Percentiles rank a stretch among this genome's conserved stretches.
phyloP scores from a whole-genome alignment of 345 rosid genomes.

The Corymbia maculata region DNA sequence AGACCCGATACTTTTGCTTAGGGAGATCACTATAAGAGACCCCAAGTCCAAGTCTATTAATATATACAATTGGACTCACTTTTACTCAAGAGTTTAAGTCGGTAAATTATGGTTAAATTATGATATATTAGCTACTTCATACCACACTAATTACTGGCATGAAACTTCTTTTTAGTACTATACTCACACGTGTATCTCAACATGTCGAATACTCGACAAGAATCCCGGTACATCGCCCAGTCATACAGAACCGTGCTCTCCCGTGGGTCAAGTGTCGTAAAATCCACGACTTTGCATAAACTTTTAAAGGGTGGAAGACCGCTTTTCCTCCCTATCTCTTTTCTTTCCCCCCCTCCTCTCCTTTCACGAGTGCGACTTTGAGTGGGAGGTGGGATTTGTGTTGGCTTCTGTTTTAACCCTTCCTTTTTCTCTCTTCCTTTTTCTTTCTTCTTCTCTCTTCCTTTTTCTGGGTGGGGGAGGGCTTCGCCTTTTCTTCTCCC shows the following conservation, averaged over 20 bases:
- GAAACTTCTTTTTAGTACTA: background rate
- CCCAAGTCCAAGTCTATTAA: fast-evolving
- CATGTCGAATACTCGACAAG: background rate
- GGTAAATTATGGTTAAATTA: background rate
- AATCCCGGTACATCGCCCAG: no score
- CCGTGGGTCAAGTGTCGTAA: background rate
- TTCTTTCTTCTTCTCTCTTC: background rate
- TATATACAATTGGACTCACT: fast-evolving
- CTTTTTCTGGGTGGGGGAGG: background rate
- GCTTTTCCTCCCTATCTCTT: background rate
- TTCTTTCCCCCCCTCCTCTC: no score
- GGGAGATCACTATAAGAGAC: background rate
- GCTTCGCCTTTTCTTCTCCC: background rate
- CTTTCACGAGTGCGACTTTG: background rate
- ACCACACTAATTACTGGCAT: fast-evolving
- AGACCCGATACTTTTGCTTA: fast-evolving
- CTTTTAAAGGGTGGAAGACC: background rate
- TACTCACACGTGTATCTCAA: background rate
- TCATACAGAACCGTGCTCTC: background rate
- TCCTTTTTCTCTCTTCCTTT: background rate
- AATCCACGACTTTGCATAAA: background rate
- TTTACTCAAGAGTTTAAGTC: background rate
- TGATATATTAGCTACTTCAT: fast-evolving
- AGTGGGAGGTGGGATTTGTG: background rate
- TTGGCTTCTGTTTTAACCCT: background rate